Conservation (phyloP, 106 monocot genomes). For the Apostasia shenzhenica region DNA sequence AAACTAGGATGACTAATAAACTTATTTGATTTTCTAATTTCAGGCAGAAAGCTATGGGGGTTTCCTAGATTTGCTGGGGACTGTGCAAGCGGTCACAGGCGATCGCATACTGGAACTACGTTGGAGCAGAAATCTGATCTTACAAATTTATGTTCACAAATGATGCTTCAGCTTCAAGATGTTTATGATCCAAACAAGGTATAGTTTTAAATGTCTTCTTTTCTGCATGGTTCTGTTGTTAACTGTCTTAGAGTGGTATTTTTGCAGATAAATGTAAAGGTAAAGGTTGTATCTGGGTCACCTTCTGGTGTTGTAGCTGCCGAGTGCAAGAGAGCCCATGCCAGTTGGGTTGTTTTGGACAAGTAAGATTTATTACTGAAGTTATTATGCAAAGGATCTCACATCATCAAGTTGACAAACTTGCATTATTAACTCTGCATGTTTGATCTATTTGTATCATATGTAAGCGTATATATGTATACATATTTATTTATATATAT, state of each 20-base stretch:
- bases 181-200: conserved; percentile 89
- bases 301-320: conserved; percentile 83
- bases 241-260: neutral
- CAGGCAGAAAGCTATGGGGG: conserved; percentile 89
- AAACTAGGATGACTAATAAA: neutral
- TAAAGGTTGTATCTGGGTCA: conserved; percentile 86
- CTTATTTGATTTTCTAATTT: conserved; percentile 1
- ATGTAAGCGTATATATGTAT: neutral
- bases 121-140: conserved; percentile 83
- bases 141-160: conserved; percentile 71
- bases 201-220: neutral
- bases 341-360: conserved; percentile 93
- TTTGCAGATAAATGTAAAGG: conserved; percentile 74
- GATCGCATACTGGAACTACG: conserved; percentile 27
- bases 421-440: neutral
- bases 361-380: conserved; percentile 42
- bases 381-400: neutral
- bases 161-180: conserved; percentile 85
- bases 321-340: conserved; percentile 70
- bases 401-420: neutral
- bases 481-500: neutral
- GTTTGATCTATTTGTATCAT: neutral
- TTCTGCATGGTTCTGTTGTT: neutral
- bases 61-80: conserved; percentile 92
- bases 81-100: conserved; percentile 71